Conservation (phyloP, 306 rosid species). For the Inga laurina region DNA sequence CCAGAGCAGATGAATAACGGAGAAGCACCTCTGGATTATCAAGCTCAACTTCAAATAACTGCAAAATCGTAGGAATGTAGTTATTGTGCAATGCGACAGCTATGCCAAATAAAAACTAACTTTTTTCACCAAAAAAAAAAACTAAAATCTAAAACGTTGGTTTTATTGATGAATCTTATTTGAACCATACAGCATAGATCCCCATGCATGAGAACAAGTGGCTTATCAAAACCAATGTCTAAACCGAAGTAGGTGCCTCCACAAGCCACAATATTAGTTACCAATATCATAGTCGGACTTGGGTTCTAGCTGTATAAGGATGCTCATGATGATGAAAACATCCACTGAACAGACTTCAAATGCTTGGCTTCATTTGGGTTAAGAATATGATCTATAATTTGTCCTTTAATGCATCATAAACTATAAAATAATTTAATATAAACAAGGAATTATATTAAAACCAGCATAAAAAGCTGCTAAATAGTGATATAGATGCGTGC, state of each 20-base stretch:
- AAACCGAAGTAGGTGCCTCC: not conserved
- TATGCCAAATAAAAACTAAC: not conserved
- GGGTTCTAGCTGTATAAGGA: conserved; percentile 9
- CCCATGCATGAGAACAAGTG: not conserved
- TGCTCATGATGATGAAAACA: not conserved
- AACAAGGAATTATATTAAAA: conserved; percentile 19
- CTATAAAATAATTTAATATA: conserved; percentile 1
- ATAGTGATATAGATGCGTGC: conserved; percentile 16
- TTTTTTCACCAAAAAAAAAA: not conserved
- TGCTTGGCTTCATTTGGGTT: not conserved
- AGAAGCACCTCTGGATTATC: conserved; percentile 86
- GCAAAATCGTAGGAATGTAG: conserved; percentile 34
- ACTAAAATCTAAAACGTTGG: not conserved
- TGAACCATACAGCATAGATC: not conserved
- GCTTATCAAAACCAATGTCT: not conserved
- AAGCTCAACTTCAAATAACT: conserved; percentile 89
- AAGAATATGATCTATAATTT: conserved; percentile 1
- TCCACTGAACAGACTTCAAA: conserved; percentile 6
- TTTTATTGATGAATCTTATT: conserved; percentile 5
- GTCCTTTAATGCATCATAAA: not conserved
- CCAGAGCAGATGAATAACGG: conserved; percentile 95
- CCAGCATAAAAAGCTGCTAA: not conserved
- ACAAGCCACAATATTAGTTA: not conserved
- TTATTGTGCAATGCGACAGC: conserved; percentile 23
- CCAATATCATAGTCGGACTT: not conserved